Evolutionary conservation across 129 eudicot species (phyloP).

Genomic region (Cynara cardunculus): DNA sequence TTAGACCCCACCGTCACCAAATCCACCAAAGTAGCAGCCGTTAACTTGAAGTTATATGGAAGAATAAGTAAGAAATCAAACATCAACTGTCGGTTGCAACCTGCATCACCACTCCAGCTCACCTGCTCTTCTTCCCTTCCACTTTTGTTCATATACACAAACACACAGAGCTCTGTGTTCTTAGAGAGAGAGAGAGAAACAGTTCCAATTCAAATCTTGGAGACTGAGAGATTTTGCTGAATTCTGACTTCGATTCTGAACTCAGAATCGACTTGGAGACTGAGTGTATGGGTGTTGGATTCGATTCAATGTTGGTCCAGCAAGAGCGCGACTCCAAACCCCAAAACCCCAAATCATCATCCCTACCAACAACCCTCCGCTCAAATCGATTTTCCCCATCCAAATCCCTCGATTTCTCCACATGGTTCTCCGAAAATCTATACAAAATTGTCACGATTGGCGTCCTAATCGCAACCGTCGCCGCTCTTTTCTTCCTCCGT

Average conservation of each 20-base stretch:
- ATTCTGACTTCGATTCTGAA: not conserved
- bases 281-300: constrained; percentile 17
- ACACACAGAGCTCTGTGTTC: not conserved
- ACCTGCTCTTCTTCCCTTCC: constrained; percentile 13
- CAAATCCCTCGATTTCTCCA: constrained; percentile 72
- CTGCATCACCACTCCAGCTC: constrained; percentile 12
- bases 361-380: constrained; percentile 33
- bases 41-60: constrained; percentile 27
- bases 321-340: constrained; percentile 51
- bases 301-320: constrained; percentile 69
- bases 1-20: constrained; percentile 22
- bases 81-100: constrained; percentile 32
- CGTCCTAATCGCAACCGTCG: constrained; percentile 53
- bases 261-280: not conserved
- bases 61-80: constrained; percentile 6
- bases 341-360: constrained; percentile 32
- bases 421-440: constrained; percentile 75
- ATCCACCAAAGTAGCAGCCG: constrained; percentile 33
- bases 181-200: not conserved
- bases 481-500: constrained; percentile 71
- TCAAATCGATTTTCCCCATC: constrained; percentile 33
- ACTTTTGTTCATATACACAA: not conserved
- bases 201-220: not conserved
- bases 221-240: not conserved
- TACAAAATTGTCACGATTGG: constrained; percentile 54